Evolutionary conservation across 2,329 filamentous ascomycete genomes (phyloP).

Genomic region (Penicillium sp.): DNA sequence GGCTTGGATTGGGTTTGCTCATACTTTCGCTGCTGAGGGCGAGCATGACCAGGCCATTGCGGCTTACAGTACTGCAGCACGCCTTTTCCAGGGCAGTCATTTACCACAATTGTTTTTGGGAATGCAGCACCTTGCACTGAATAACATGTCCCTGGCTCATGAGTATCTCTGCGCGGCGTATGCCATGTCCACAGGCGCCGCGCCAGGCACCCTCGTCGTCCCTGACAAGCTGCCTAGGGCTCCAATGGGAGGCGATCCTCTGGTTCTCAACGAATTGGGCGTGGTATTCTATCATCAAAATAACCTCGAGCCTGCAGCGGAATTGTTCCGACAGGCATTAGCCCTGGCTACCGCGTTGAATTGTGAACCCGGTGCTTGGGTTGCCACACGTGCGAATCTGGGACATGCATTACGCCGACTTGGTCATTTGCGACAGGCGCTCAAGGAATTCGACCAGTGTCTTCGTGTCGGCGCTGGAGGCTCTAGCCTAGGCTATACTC

Average conservation of each 20-base stretch:
- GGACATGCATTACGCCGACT: conserved; percentile 78
- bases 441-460: conserved; percentile 80
- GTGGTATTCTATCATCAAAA: conserved; percentile 93
- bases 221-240: conserved; percentile 20
- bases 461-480: conserved; percentile 70
- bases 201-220: conserved; percentile 25
- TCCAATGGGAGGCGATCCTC: conserved; percentile 57
- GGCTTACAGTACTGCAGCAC: conserved; percentile 89
- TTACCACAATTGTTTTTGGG: conserved; percentile 91
- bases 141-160: conserved; percentile 87
- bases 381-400: conserved; percentile 79
- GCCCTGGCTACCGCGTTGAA: conserved; percentile 72
- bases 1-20: conserved; percentile 97
- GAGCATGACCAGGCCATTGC: conserved; percentile 98
- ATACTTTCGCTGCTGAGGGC: conserved; percentile 94
- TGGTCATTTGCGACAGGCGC: conserved; percentile 61
- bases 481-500: conserved; percentile 69
- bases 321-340: conserved; percentile 72
- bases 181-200: conserved; percentile 46
- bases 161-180: conserved; percentile 93
- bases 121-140: conserved; percentile 96
- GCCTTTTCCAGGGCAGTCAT: conserved; percentile 94
- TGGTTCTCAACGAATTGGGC: conserved; percentile 91
- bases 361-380: conserved; percentile 73
- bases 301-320: conserved; percentile 65